Percentiles rank a stretch among this genome's conserved stretches.
Evolutionary conservation across 306 rosid genomes (phyloP).

Genomic region (Dalbergia cochinchinensis): DNA sequence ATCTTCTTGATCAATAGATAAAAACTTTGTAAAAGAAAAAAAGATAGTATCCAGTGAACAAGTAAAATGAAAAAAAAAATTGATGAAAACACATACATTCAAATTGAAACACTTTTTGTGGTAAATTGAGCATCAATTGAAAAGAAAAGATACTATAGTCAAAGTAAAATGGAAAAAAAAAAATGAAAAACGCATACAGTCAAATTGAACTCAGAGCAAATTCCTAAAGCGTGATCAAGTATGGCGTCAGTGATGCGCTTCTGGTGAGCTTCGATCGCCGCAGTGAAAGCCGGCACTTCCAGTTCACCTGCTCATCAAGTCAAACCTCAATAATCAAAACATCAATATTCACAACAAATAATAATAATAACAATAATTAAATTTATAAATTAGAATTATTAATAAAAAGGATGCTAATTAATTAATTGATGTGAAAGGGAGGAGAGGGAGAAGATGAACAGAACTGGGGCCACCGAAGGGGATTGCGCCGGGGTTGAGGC

Average conservation of each 20-base stretch:
- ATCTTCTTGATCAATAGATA: no score
- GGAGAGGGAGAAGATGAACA: slow-evolving; percentile 9
- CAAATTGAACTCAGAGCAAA: slow-evolving; percentile 66
- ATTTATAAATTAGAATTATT: neutral
- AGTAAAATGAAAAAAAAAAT: no score
- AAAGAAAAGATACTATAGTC: no score
- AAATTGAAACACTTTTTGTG: slow-evolving; percentile 42
- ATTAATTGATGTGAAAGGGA: no score
- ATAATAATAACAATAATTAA: neutral
- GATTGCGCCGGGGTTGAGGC: slow-evolving; percentile 75
- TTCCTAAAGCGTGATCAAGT: slow-evolving; percentile 66
- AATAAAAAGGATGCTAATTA: no score
- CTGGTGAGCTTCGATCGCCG: slow-evolving; percentile 95
- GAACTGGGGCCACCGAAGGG: slow-evolving; percentile 95
- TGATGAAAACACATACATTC: slow-evolving; percentile 48
- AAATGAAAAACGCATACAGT: slow-evolving; percentile 46
- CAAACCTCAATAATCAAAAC: neutral
- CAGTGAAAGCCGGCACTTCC: slow-evolving; percentile 91
- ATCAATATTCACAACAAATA: neutral
- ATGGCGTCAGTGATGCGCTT: slow-evolving; percentile 79
- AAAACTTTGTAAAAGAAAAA: no score
- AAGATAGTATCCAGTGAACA: no score
- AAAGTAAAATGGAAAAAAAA: neutral
- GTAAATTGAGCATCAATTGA: no score
- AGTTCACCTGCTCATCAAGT: slow-evolving; percentile 54